Evolutionary conservation across 805 yeast genomes (phyloP).

Genomic region (Myxozyma geophila): DNA sequence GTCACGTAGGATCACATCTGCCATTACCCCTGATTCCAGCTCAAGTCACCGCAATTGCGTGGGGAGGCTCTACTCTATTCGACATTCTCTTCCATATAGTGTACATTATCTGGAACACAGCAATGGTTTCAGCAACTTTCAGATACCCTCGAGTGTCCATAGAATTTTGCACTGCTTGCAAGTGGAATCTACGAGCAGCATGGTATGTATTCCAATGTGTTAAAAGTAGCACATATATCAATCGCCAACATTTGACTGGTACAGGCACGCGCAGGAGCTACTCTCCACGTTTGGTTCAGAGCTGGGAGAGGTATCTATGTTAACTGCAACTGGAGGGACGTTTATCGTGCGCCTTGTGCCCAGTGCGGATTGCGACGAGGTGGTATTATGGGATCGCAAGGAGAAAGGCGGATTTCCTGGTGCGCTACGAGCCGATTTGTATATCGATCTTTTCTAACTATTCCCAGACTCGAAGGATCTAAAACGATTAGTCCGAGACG

Average conservation of each 20-base stretch:
- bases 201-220: constrained; percentile 58
- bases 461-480: constrained; percentile 68
- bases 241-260: neutral
- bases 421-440: constrained; percentile 9
- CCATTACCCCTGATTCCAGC: neutral
- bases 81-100: neutral
- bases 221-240: neutral
- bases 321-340: constrained; percentile 56
- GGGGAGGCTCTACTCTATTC: no score
- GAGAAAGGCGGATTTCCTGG: constrained; percentile 73
- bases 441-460: neutral
- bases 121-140: constrained; percentile 11
- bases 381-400: constrained; percentile 64
- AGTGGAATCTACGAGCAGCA: constrained; percentile 85
- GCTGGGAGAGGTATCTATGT: constrained; percentile 59
- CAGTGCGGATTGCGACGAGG: constrained; percentile 44
- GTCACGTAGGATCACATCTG: neutral
- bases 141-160: constrained; percentile 67
- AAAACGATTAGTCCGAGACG: constrained; percentile 67
- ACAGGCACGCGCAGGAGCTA: constrained; percentile 61
- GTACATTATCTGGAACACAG: neutral
- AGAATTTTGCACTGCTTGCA: constrained; percentile 78
- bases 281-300: constrained; percentile 74
- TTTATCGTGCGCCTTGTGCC: constrained; percentile 62
- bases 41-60: no score